A percentile compares a stretch with the other conserved stretches of the same genome.
These are phyloP conservation scores for Oryza nivara DNA, from an alignment of 176 grass and related monocot genomes.

Conservation along the genomic window DNA sequence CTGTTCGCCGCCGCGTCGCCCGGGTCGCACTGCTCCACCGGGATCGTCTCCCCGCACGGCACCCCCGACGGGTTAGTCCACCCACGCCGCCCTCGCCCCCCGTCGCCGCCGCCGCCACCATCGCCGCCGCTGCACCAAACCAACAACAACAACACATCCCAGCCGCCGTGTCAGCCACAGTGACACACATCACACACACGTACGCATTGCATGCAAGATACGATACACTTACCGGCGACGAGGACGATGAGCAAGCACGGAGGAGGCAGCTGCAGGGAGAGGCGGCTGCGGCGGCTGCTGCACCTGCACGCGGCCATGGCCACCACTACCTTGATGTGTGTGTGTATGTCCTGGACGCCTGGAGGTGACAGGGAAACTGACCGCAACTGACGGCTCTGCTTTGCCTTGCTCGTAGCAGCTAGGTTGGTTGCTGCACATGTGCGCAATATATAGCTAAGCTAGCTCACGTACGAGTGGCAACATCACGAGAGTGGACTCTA, in stretches of 20 bases:
- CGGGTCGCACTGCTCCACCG: slow-evolving; percentile 66
- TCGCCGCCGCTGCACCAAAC: slow-evolving; percentile 16
- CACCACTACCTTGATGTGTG: background rate
- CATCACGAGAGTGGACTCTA: too few relatives aligned
- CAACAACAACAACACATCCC: background rate
- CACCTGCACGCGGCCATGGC: slow-evolving; percentile 11
- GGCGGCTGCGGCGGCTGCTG: background rate
- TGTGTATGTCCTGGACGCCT: background rate
- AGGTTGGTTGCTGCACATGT: background rate
- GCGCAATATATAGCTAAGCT: slow-evolving; percentile 31
- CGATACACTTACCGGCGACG: slow-evolving; percentile 27
- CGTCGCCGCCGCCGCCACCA: slow-evolving; percentile 26
- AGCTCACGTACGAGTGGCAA: slow-evolving; percentile 1
- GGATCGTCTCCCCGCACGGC: slow-evolving; percentile 57
- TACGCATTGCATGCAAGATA: background rate
- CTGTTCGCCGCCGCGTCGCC: slow-evolving; percentile 55
- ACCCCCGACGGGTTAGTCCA: slow-evolving; percentile 67
- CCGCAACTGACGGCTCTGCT: background rate
- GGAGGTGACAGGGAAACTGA: slow-evolving; percentile 8
- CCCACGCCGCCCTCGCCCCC: slow-evolving; percentile 51
- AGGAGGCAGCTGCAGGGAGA: background rate
- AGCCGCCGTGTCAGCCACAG: background rate
- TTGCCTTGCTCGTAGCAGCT: background rate
- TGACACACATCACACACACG: background rate
- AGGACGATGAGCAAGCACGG: slow-evolving; percentile 22